Evolutionary conservation across 192 early-diverging fungal species (phyloP), one percentile per base, ranked within the genome.

Genomic region (Backusella westeae): DNA sequence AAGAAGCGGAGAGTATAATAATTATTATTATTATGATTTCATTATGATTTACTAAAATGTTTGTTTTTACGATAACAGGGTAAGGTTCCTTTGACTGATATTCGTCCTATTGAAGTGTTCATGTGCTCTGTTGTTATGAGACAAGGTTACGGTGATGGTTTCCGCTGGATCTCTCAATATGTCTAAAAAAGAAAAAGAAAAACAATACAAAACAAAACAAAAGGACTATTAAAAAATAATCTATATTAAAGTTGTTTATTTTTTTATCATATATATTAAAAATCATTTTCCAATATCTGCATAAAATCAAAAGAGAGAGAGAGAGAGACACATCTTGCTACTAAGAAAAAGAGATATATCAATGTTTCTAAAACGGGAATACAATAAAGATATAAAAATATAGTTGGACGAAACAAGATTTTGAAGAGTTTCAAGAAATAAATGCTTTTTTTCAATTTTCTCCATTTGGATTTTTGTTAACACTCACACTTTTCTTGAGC

Each of bases 51-150:
- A 65, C 69, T 38, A 52, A 42, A 39, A 39, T 39, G 38, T 39
- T 32, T 32, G 32, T 32, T 32, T 32, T 70, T 72, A 63, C 10
- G 2, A 63, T 29, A 29, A 59, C 78, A 86, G 87, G 98, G 98
- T 84, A 98, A 97, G 86, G 92, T 96, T 44, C 90, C 91, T 71
- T 90, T 97, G 82, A 94, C 93, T 83, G 93, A 96, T 80, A 94
- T 97, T 79, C 91, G 98, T 71, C 94, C 98, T 59, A 96, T 99
- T 77, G 98, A 99, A 88, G 90, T 99, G 69, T 99, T 96, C 82
- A 99, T 99, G 98, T 98, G 96, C 89, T 98, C 96, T 34, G 94
- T 99, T 21, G 95, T 97, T 53, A 96, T 97, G 94, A 91, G 93
- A 87, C 95, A 96, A 88, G 98, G 98, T 83, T 99, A 99, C 84